phyloP scores from a whole-genome alignment of 495 filamentous ascomycete genomes.

The Aspergillus diversus region DNA sequence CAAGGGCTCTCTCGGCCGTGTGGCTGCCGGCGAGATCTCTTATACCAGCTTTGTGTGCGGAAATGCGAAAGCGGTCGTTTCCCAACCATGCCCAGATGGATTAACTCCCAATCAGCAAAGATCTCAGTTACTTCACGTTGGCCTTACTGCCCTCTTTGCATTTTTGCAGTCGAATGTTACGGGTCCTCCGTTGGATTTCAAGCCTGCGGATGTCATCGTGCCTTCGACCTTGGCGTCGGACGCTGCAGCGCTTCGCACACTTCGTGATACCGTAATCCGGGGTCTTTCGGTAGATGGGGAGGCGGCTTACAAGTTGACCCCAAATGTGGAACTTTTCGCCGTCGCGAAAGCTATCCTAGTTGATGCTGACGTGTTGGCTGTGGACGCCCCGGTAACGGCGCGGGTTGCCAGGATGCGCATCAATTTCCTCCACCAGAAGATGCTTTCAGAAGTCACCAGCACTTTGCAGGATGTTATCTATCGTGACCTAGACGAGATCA shows the following conservation, averaged over 20 bases:
- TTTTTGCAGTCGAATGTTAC: conserved; percentile 94
- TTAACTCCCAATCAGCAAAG: conserved; percentile 36
- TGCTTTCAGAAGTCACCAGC: conserved; percentile 77
- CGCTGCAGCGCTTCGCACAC: conserved; percentile 30
- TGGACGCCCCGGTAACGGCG: conserved; percentile 43
- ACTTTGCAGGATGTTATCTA: conserved; percentile 63
- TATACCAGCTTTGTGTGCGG: conserved; percentile 43
- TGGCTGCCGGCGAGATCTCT: conserved; percentile 36
- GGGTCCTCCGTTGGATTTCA: conserved; percentile 73
- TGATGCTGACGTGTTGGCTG: conserved; percentile 45
- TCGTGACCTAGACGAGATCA: conserved; percentile 48
- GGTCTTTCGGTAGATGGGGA: conserved; percentile 83
- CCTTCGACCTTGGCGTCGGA: conserved; percentile 44
- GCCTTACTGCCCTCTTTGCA: conserved; percentile 72
- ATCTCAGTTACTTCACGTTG: conserved; percentile 60
- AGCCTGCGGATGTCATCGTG: conserved; percentile 56
- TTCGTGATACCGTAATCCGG: conserved; percentile 58
- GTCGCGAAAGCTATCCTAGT: conserved; percentile 73
- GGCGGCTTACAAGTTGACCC: conserved; percentile 80
- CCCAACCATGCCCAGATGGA: conserved; percentile 29
- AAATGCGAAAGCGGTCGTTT: conserved; percentile 30
- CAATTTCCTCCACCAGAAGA: conserved; percentile 85
- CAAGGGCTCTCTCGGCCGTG: conserved; percentile 27
- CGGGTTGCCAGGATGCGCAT: conserved; percentile 62
- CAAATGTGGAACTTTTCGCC: conserved; percentile 78